A percentile compares a stretch with the other conserved stretches of the same genome.
Evolutionary conservation across 345 rosid genomes (phyloP).

Genomic region (Brassica juncea): DNA sequence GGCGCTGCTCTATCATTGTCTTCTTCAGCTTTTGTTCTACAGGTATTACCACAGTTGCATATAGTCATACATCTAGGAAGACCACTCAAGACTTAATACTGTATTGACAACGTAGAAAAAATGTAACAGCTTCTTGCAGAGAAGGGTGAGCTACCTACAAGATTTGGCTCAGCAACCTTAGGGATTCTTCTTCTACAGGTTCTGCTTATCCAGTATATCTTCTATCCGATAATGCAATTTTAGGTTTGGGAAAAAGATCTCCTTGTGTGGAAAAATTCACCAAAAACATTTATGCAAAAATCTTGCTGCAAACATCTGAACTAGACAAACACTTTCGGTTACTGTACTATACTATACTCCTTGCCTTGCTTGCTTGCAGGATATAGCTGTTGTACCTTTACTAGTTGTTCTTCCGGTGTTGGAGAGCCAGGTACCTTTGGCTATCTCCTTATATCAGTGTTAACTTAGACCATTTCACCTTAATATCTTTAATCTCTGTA

Average conservation of each 20-base stretch:
- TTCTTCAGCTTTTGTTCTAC: slow-evolving; percentile 96
- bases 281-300: not conserved
- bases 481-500: slow-evolving; percentile 5
- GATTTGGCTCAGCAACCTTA: slow-evolving; percentile 95
- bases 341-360: slow-evolving; percentile 3
- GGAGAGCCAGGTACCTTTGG: slow-evolving; percentile 76
- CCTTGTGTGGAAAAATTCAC: not conserved
- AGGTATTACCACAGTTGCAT: slow-evolving; percentile 47
- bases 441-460: not conserved
- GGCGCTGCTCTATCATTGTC: slow-evolving; percentile 98
- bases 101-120: slow-evolving; percentile 12
- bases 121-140: slow-evolving; percentile 88
- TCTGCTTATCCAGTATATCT: slow-evolving; percentile 28
- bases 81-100: not conserved
- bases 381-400: slow-evolving; percentile 92
- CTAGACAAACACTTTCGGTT: not conserved
- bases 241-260: not conserved
- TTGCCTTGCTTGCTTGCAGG: slow-evolving; percentile 55
- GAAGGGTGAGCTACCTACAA: slow-evolving; percentile 96
- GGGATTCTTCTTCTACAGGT: slow-evolving; percentile 99
- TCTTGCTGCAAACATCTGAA: not conserved
- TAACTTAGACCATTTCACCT: not conserved
- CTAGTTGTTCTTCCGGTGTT: slow-evolving; percentile 90
- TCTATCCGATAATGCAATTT: not conserved
- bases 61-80: not conserved